A percentile compares a stretch with the other conserved stretches of the same genome.
Evolutionary conservation across 495 filamentous ascomycete species (phyloP).

Genomic region (Podospora sp.): DNA sequence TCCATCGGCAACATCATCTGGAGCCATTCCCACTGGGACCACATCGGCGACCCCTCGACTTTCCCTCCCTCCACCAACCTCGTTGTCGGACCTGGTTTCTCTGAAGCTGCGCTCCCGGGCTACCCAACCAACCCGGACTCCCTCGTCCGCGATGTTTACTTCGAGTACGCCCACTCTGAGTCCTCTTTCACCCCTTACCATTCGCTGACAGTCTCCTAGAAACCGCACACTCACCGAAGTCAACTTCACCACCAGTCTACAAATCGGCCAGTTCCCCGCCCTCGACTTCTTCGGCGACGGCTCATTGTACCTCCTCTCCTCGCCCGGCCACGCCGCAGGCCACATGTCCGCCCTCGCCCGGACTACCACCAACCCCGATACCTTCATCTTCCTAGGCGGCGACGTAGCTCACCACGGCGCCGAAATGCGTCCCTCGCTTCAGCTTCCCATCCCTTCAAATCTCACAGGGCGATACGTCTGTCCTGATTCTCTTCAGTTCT

Average conservation of each 20-base stretch:
- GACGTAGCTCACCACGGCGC: conserved; percentile 56
- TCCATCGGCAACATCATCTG: conserved; percentile 58
- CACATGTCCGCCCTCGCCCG: conserved; percentile 58
- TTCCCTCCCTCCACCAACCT: conserved; percentile 54
- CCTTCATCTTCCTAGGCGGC: conserved; percentile 58
- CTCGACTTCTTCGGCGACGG: conserved; percentile 64
- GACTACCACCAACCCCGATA: conserved; percentile 42
- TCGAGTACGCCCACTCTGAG: conserved; percentile 18
- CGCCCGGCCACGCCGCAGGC: conserved; percentile 56
- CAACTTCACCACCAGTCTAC: conserved; percentile 39
- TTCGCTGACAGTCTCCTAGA: neutral
- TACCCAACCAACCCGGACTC: conserved; percentile 50
- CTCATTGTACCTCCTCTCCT: conserved; percentile 56
- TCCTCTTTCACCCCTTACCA: neutral
- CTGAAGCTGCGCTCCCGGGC: conserved; percentile 47
- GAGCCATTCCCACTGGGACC: conserved; percentile 63
- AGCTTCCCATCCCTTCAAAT: conserved; percentile 47
- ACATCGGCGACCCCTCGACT: conserved; percentile 54
- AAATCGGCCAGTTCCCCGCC: conserved; percentile 52
- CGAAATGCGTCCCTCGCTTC: conserved; percentile 52
- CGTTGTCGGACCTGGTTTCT: conserved; percentile 59
- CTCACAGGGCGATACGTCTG: conserved; percentile 41
- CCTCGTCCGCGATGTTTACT: conserved; percentile 45
- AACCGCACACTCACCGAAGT: conserved; percentile 46
- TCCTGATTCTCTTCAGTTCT: conserved; percentile 42